Percentiles rank a stretch among this genome's conserved stretches.
phyloP scores from a whole-genome alignment of 306 rosid genomes.

The Senna tora region DNA sequence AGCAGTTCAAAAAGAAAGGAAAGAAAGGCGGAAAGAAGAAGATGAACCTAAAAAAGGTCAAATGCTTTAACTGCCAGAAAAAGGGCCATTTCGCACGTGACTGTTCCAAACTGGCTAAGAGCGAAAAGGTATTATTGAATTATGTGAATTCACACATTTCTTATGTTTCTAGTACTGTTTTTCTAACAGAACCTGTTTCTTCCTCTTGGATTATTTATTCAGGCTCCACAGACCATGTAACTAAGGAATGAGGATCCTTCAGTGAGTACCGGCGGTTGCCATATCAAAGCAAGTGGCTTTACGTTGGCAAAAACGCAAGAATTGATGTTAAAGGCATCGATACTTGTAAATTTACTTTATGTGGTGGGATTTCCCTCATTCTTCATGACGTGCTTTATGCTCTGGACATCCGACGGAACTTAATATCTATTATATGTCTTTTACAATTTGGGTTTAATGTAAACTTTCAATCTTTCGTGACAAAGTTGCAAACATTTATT shows the following conservation, averaged over 20 bases:
- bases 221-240: background rate
- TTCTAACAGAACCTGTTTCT: too few relatives aligned
- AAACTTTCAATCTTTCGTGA: background rate
- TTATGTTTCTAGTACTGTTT: too few relatives aligned
- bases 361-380: background rate
- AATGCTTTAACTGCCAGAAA: too few relatives aligned
- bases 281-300: background rate
- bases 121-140: too few relatives aligned
- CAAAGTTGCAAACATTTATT: background rate
- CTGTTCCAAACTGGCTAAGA: too few relatives aligned
- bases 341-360: background rate
- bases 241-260: background rate
- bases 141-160: too few relatives aligned
- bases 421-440: background rate
- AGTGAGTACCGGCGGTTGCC: background rate
- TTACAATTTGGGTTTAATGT: background rate
- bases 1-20: too few relatives aligned
- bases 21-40: too few relatives aligned
- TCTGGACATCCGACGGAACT: background rate
- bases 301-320: background rate
- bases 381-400: background rate
- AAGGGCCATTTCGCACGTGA: too few relatives aligned
- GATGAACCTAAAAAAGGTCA: too few relatives aligned
- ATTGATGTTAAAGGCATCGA: background rate
- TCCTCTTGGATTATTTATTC: too few relatives aligned